Evolutionary conservation across 2,329 filamentous ascomycete species (phyloP).

Genomic region (Moelleriella libera): DNA sequence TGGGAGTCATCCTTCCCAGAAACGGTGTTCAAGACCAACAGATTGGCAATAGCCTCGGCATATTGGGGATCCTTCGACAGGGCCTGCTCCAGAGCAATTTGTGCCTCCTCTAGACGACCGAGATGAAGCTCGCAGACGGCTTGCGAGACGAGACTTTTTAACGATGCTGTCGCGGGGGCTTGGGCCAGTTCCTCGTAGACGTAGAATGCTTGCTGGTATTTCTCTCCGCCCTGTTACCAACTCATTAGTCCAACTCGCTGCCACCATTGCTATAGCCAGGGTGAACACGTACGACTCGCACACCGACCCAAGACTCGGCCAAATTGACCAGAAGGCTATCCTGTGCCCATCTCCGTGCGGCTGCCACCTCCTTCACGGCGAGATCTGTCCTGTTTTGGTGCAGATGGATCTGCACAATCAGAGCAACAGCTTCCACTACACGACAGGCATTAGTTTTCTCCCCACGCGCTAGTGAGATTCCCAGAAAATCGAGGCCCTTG

Average conservation of each 20-base stretch:
- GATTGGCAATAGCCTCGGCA: slow-evolving; percentile 67
- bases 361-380: slow-evolving; percentile 74
- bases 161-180: slow-evolving; percentile 64
- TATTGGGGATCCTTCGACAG: slow-evolving; percentile 58
- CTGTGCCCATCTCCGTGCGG: slow-evolving; percentile 86
- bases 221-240: slow-evolving; percentile 62
- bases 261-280: background rate
- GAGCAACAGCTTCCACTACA: slow-evolving; percentile 58
- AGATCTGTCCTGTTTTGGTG: slow-evolving; percentile 85
- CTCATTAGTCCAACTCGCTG: slow-evolving; percentile 11
- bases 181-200: slow-evolving; percentile 94
- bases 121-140: slow-evolving; percentile 86
- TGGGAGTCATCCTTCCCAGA: slow-evolving; percentile 57
- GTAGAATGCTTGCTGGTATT: slow-evolving; percentile 94
- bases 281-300: slow-evolving; percentile 54
- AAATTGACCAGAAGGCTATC: slow-evolving; percentile 88
- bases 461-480: too few species aligned
- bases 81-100: slow-evolving; percentile 72
- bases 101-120: slow-evolving; percentile 75
- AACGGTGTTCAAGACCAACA: slow-evolving; percentile 65
- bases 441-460: slow-evolving; percentile 10
- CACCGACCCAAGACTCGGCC: slow-evolving; percentile 86
- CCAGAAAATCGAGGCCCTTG: background rate
- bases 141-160: slow-evolving; percentile 68
- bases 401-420: slow-evolving; percentile 86